Evolutionary conservation across 2,329 filamentous ascomycete genomes (phyloP).

Genomic region (Spiromastix sp.): DNA sequence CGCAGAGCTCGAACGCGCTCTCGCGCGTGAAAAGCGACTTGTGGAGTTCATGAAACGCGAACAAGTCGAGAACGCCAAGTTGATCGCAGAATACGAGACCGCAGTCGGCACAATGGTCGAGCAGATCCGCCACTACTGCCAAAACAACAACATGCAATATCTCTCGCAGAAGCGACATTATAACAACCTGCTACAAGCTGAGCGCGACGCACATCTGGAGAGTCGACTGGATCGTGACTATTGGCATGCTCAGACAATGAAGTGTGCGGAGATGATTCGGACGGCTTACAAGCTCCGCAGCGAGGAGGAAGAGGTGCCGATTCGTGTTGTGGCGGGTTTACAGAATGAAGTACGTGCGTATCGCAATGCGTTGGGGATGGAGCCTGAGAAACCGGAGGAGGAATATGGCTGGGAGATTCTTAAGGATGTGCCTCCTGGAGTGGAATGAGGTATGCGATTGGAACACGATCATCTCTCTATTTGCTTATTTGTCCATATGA

Average conservation of each 20-base stretch:
- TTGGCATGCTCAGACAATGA: conserved; percentile 39
- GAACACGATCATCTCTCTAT: too few species aligned
- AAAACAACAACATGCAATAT: conserved; percentile 39
- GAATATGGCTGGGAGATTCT: conserved; percentile 40
- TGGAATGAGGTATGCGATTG: too few species aligned
- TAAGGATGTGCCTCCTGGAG: conserved; percentile 22
- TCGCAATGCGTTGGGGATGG: conserved; percentile 38
- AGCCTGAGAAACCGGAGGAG: conserved; percentile 37
- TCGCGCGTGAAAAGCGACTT: conserved; percentile 34
- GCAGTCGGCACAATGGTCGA: conserved; percentile 38
- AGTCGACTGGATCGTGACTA: conserved; percentile 40
- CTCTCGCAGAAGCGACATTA: conserved; percentile 38
- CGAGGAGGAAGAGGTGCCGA: conserved; percentile 36
- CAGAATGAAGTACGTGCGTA: conserved; percentile 41
- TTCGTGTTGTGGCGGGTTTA: conserved; percentile 34
- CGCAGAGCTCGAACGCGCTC: conserved; percentile 37
- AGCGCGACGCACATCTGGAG: conserved; percentile 39
- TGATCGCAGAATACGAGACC: conserved; percentile 39
- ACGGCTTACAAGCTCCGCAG: conserved; percentile 37
- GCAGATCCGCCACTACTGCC: conserved; percentile 41
- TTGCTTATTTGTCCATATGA: too few species aligned
- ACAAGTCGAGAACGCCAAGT: conserved; percentile 36
- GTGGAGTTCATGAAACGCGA: conserved; percentile 35
- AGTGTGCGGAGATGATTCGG: conserved; percentile 39
- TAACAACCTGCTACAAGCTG: conserved; percentile 39